Percentiles rank a stretch among this genome's conserved stretches.
Evolutionary conservation across 2,329 filamentous ascomycete species (phyloP).

Genomic region (Scytalidium lignicola): DNA sequence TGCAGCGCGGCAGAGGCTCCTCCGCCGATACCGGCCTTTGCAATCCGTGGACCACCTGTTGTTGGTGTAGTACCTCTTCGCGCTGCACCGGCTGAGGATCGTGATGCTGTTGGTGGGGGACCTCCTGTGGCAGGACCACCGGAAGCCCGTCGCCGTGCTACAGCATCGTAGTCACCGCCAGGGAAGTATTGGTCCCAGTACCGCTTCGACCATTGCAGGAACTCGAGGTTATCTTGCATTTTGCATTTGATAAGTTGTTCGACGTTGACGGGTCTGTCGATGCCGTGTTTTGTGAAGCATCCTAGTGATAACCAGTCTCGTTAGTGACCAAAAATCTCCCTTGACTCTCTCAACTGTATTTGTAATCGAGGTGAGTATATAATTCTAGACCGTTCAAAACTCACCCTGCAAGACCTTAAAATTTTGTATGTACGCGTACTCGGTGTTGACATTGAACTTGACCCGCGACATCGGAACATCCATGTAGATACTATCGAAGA

Average conservation of each 20-base stretch:
- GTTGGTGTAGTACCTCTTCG: slow-evolving; percentile 36
- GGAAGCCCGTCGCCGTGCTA: slow-evolving; percentile 75
- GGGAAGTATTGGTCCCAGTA: slow-evolving; percentile 99
- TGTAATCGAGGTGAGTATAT: no score
- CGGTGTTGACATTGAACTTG: slow-evolving; percentile 96
- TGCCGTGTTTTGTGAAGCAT: slow-evolving; percentile 75
- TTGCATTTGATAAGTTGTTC: slow-evolving; percentile 92
- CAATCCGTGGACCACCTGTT: slow-evolving; percentile 38
- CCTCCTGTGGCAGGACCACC: slow-evolving; percentile 42
- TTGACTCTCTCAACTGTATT: no score
- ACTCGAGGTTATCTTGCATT: slow-evolving; percentile 99
- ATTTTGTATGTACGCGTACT: slow-evolving; percentile 97
- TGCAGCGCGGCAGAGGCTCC: slow-evolving; percentile 68
- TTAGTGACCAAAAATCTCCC: no score
- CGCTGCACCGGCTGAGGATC: slow-evolving; percentile 42
- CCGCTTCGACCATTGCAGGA: slow-evolving; percentile 92
- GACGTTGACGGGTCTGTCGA: slow-evolving; percentile 88
- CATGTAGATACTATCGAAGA: slow-evolving; percentile 96
- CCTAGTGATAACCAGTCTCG: slow-evolving; percentile 45
- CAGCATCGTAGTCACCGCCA: slow-evolving; percentile 92
- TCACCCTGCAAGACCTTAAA: slow-evolving; percentile 96
- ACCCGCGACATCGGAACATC: slow-evolving; percentile 93
- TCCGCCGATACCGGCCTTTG: slow-evolving; percentile 41
- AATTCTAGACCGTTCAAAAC: slow-evolving; percentile 2
- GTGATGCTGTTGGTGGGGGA: slow-evolving; percentile 43